phyloP scores from a whole-genome alignment of 2,329 filamentous ascomycete genomes.

The Hypoxylon sp. region DNA sequence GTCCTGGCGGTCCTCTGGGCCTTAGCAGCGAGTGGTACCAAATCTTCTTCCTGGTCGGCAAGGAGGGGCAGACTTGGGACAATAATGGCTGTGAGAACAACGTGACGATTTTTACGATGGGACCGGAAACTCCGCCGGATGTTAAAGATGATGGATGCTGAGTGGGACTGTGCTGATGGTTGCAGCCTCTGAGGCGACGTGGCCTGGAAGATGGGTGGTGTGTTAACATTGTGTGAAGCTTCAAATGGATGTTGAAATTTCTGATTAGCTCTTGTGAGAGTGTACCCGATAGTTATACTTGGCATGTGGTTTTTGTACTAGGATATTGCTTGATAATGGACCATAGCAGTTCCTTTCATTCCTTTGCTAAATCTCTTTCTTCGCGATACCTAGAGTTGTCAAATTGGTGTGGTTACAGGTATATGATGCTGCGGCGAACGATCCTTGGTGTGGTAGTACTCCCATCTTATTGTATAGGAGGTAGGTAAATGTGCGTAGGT shows the following conservation, averaged over 20 bases:
- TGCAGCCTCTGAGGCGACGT: neutral
- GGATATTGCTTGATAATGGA: neutral
- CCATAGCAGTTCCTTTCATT: neutral
- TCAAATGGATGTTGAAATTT: neutral
- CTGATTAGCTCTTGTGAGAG: neutral
- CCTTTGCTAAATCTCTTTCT: neutral
- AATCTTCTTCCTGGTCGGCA: neutral
- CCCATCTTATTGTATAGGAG: neutral
- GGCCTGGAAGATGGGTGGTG: neutral
- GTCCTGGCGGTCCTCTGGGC: neutral
- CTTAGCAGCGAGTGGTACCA: neutral
- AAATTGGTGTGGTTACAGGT: neutral
- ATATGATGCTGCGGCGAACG: neutral
- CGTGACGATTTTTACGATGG: neutral
- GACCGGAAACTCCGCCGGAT: neutral
- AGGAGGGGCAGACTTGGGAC: neutral
- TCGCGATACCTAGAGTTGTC: neutral
- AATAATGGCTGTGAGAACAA: neutral
- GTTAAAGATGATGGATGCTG: neutral
- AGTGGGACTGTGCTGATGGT: neutral
- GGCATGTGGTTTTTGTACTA: neutral
- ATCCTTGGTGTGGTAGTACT: neutral
- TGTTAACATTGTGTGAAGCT: neutral
- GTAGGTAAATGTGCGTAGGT: neutral
- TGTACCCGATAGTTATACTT: neutral